phyloP scores from a whole-genome alignment of 805 yeast genomes.

The Candida ulmi region DNA sequence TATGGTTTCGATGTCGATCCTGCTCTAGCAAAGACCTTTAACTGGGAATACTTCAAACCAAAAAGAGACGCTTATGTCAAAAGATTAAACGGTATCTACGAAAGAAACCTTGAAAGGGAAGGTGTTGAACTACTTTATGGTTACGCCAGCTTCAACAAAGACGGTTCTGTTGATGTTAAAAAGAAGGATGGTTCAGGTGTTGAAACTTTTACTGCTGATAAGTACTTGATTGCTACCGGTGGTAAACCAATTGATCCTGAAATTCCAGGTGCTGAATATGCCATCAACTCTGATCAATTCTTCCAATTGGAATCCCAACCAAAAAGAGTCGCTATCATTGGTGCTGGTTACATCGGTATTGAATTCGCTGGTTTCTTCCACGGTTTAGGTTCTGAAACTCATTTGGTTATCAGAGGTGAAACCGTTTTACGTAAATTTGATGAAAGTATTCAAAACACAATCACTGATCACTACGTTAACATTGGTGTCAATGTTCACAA shows the following conservation, averaged over 20 bases:
- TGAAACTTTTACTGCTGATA: conserved; percentile 68
- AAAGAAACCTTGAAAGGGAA: conserved; percentile 78
- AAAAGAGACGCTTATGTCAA: conserved; percentile 90
- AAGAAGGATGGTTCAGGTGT: conserved; percentile 51
- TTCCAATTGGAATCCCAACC: conserved; percentile 81
- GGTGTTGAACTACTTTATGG: conserved; percentile 86
- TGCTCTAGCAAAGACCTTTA: conserved; percentile 52
- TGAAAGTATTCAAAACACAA: conserved; percentile 65
- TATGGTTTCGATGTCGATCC: conserved; percentile 72
- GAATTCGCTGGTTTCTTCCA: conserved; percentile 94
- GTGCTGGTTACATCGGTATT: conserved; percentile 97
- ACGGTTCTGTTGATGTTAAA: conserved; percentile 74
- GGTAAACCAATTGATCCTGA: conserved; percentile 75
- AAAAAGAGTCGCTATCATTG: conserved; percentile 87
- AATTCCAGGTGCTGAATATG: conserved; percentile 77
- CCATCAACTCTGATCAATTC: conserved; percentile 87
- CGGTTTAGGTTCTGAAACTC: conserved; percentile 81
- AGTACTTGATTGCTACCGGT: conserved; percentile 87
- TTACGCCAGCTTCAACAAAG: conserved; percentile 68
- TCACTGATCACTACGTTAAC: conserved; percentile 75
- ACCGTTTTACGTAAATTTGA: conserved; percentile 88
- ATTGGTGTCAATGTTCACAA: conserved; percentile 82
- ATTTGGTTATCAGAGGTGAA: conserved; percentile 85
- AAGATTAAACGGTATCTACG: conserved; percentile 90
- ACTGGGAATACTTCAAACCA: conserved; percentile 76